Evolutionary conservation across 768 basidiomycete species (phyloP), one percentile per base, ranked within the genome.

Genomic region (Tephrocybe sp.): DNA sequence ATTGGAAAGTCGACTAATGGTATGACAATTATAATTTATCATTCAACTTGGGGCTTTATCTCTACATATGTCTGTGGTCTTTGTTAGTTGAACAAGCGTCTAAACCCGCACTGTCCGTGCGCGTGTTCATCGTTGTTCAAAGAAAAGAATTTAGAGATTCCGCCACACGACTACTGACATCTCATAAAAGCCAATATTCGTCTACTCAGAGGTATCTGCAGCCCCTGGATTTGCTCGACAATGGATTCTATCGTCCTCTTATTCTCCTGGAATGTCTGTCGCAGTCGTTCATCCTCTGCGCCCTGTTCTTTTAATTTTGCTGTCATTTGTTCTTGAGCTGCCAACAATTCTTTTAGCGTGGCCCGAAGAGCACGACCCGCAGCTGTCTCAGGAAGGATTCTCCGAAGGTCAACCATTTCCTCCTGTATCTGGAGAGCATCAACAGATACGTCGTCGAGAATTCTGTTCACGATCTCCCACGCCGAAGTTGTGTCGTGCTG

Each of bases 1-100:
- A 84, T 62, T 91, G 89, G 87, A 91, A 92, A 66, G 77, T 90
- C 49, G 89, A 92, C 63, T 87, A 70, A 71, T 50, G 34, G 13
- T 16, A 19, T 17, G 48, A 33, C 17, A 23, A 32, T 16, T 12
- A 43, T 43, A 26, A 41, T 42, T 38, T 35, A 26, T n/a, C 11
- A 4, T 33, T 43, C 16, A n/a, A 32, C n/a, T n/a, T 40, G 17
- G 38, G 23, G n/a, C n/a, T n/a, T n/a, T n/a, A n/a, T n/a, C n/a
- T n/a, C n/a, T n/a, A n/a, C n/a, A n/a, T n/a, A n/a, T n/a, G n/a
- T n/a, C n/a, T n/a, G n/a, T 26, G 26, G 26, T 26, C 26, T 26
- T 26, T 26, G 26, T 26, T 26, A 26, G 7, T 26, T 26, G 26
- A 26, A 26, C 26, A 7, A 26, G 26, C 26, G 3, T 26, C 26